phyloP scores from a whole-genome alignment of 2,329 filamentous ascomycete species.

The Fusarium sp. region DNA sequence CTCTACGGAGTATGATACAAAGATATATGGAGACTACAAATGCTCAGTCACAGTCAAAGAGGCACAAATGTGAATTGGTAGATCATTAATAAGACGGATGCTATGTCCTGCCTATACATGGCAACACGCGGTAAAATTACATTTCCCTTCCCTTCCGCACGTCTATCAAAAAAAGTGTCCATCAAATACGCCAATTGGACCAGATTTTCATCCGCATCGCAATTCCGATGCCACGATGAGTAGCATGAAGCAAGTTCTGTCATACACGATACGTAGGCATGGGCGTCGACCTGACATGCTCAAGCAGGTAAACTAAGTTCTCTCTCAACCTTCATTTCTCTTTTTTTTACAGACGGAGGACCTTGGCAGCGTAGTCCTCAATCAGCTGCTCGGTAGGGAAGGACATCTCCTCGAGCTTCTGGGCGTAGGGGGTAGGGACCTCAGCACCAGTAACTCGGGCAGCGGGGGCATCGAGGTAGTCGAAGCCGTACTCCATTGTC shows the following conservation, averaged over 20 bases:
- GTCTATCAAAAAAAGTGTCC: slow-evolving; percentile 53
- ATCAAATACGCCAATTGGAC: slow-evolving; percentile 45
- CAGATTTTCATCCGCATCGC: slow-evolving; percentile 32
- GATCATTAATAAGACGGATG: slow-evolving; percentile 51
- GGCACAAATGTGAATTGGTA: slow-evolving; percentile 40
- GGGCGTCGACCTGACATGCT: slow-evolving; percentile 22
- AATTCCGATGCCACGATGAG: slow-evolving; percentile 31
- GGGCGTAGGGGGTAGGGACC: slow-evolving; percentile 95
- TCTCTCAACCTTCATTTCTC: slow-evolving; percentile 20
- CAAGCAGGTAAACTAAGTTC: slow-evolving; percentile 27
- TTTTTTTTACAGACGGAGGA: slow-evolving; percentile 77
- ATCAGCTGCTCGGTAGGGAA: slow-evolving; percentile 95
- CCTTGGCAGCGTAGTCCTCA: slow-evolving; percentile 87
- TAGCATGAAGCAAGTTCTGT: slow-evolving; percentile 32
- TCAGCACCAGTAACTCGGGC: slow-evolving; percentile 96
- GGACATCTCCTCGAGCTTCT: slow-evolving; percentile 91
- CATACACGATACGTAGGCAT: slow-evolving; percentile 21
- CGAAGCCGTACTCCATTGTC: slow-evolving; percentile 97
- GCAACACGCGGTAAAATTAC: slow-evolving; percentile 59
- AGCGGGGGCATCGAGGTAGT: slow-evolving; percentile 95
- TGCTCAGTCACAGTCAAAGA: background rate
- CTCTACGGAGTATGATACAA: too few species aligned
- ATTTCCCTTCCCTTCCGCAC: slow-evolving; percentile 51
- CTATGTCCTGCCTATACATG: slow-evolving; percentile 52
- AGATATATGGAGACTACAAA: background rate